Evolutionary conservation across 345 rosid species (phyloP).

Genomic region (Populus ilicifolia): DNA sequence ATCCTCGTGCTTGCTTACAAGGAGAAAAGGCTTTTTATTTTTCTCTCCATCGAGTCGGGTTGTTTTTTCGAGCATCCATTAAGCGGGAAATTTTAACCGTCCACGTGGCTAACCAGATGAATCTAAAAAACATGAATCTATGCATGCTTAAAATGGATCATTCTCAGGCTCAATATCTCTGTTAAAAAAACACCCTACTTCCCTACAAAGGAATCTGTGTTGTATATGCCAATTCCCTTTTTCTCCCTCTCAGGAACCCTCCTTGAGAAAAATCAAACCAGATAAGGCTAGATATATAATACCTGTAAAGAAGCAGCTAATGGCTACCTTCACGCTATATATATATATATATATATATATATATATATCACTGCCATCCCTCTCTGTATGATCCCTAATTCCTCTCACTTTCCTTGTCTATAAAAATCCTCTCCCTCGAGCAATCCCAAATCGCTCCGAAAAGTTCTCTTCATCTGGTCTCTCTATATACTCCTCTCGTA

Average conservation of each 20-base stretch:
- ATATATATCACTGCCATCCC: no score
- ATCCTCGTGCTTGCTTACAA: no score
- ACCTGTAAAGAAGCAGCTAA: neutral
- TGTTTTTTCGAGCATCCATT: no score
- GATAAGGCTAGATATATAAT: neutral
- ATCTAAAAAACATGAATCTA: neutral
- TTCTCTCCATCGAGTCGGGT: no score
- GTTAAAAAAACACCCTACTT: neutral
- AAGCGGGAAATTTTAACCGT: no score
- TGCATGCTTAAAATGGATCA: neutral
- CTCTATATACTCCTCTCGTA: neutral
- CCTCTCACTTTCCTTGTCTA: conserved; percentile 5
- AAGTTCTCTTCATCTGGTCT: neutral
- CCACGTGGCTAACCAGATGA: no score
- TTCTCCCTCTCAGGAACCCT: no score
- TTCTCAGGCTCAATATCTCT: neutral
- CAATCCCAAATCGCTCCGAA: neutral
- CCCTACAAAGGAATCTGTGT: neutral
- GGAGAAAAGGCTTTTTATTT: no score
- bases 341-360: no score
- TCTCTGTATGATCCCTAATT: neutral
- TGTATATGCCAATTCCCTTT: no score
- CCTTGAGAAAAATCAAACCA: no score
- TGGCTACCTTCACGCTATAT: no score
- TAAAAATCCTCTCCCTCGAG: neutral